Evolutionary conservation across 176 grass and related monocot genomes (phyloP), one percentile per base, ranked within the genome.

Genomic region (Urochloa ruziziensis): DNA sequence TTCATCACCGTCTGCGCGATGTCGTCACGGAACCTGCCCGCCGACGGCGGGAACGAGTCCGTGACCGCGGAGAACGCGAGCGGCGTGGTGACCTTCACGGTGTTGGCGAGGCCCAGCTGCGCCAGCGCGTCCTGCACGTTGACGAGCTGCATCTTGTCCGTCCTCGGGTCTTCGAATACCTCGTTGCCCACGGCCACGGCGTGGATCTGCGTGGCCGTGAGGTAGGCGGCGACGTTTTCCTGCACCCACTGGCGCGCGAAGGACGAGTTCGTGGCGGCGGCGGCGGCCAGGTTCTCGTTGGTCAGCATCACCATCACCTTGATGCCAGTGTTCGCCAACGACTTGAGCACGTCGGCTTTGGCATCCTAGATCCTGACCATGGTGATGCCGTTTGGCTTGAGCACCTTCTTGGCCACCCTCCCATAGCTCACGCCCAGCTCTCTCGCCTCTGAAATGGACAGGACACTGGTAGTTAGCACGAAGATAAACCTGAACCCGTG

Each of bases 151-250:
- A n/a, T n/a, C n/a, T n/a, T n/a, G n/a, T n/a, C n/a, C n/a, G n/a
- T n/a, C n/a, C n/a, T n/a, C n/a, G n/a, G n/a, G n/a, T n/a, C n/a
- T n/a, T 23, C 82, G 70, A 94, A 94, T 33, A 94, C 89, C 80
- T 94, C 92, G 56, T 94, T 94, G 6, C 89, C 92, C 6, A 94
- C 92, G 23, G 89, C 62, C 0, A 94, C 52, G 75, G 54, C 49
- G 5, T 74, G 25, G 62, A 94, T 91, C 74, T 53, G 75, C 9
- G 92, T 94, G 30, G 79, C 74, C 0, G 89, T 89, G 69, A 73
- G 62, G 85, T 78, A 91, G 0, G 67, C 68, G 3, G 75, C 70
- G 6, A 94, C 92, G 27, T 86, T 86, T 61, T 25, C 28, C 85
- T 32, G 69, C 29, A 70, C 89, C 92, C 92, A 94, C 30, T 47